Base-by-base conservation (phyloP, 306 rosid genomes). In the Oxytropis ochrocephala region DNA sequence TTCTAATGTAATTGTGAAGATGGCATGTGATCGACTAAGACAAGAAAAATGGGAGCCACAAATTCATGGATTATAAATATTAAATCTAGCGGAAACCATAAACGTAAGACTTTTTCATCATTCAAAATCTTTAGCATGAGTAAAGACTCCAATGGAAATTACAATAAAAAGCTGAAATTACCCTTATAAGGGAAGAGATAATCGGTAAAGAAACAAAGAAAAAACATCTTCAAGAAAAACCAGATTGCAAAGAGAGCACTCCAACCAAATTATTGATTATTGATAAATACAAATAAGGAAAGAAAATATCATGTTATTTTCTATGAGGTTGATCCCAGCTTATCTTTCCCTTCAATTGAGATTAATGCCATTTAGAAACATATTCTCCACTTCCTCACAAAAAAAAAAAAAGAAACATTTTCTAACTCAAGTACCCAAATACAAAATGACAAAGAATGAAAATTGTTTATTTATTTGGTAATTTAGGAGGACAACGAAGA, bases 21-120 rank as follows among this genome's bases (percentile, higher is more conserved):
- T 90, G 85, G 96, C 96, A 76, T 90, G 96, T 73, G 96, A 90
- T 70, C 93, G 96, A 77, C 96, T 90, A 57, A 68, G 39, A 70
- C 72, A 80, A 73, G 53, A 69, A 81, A 56, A 78, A 79, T 60
- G 32, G 29, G 55, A 76, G 68, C 51, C 79, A 55, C 27, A 29
- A 18, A 21, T 60, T 67, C 75, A 67, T 83, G 80, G 83, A 55
- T 21, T 64, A 60, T 14, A 68, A 69, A 62, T 60, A 74, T 36
- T 30, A 43, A 52, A 70, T 72, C 10, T 43, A 56, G 63, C 4
- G 50, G 12, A 72, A 72, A 60, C 29, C 57, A 63, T 59, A 70
- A 54, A 27, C 64, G n/a, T 21, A 55, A 54, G 10, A 38, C 56
- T 74, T 47, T 42, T 75, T 59, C 16, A 60, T 63, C 17, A 67